These are phyloP conservation scores for Tephrocybe sp. DNA, from an alignment of 768 basidiomycete genomes.

Conservation along the genomic window DNA sequence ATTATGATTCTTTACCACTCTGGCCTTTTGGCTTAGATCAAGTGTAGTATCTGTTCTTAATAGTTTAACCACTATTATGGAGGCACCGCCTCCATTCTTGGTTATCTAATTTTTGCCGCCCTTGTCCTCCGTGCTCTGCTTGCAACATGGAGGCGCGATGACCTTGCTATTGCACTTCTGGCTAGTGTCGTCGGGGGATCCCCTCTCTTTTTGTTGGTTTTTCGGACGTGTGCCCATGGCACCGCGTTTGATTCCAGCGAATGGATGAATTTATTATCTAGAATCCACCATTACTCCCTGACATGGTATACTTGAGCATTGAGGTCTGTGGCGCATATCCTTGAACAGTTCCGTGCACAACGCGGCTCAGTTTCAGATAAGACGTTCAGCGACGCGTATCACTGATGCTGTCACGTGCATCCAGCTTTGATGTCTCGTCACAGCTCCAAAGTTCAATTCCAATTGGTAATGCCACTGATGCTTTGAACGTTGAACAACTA, in stretches of 20 bases:
- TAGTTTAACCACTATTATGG: constrained; percentile 71
- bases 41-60: constrained; percentile 98
- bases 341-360: too few relatives aligned
- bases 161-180: constrained; percentile 55
- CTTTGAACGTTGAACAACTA: too few relatives aligned
- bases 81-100: constrained; percentile 53
- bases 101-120: constrained; percentile 60
- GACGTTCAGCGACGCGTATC: too few relatives aligned
- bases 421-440: too few relatives aligned
- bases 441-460: too few relatives aligned
- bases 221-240: not conserved
- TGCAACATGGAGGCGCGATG: constrained; percentile 53
- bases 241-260: not conserved
- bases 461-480: too few relatives aligned
- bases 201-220: constrained; percentile 5
- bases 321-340: too few relatives aligned
- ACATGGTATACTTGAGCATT: too few relatives aligned
- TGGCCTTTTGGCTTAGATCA: constrained; percentile 97
- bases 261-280: too few relatives aligned
- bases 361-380: too few relatives aligned
- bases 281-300: too few relatives aligned
- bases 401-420: too few relatives aligned
- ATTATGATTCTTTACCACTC: constrained; percentile 60
- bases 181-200: constrained; percentile 67
- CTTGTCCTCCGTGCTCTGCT: constrained; percentile 52